These are phyloP conservation scores for Aureobasidium leucospermi DNA, from an alignment of 2,329 filamentous ascomycete species.

Conservation along the genomic window DNA sequence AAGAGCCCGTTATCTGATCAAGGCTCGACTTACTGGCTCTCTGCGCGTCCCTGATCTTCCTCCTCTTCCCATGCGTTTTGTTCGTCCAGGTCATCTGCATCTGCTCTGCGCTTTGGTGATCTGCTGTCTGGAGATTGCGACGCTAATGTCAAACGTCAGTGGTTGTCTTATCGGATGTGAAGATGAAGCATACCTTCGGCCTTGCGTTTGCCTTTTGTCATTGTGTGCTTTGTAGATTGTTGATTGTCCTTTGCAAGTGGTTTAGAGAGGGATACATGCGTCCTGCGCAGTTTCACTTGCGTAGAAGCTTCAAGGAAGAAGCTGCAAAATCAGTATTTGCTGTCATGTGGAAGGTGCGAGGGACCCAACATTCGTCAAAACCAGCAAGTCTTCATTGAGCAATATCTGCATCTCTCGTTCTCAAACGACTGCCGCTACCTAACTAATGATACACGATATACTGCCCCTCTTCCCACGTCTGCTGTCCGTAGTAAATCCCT, in stretches of 20 bases:
- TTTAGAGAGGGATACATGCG: too few species aligned
- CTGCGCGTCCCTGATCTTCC: slow-evolving; percentile 13
- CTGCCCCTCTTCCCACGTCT: background rate
- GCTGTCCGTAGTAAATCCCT: background rate
- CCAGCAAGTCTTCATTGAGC: background rate
- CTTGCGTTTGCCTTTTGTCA: slow-evolving; percentile 10
- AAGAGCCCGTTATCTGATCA: too few species aligned
- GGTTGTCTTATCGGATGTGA: too few species aligned
- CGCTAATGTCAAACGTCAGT: background rate
- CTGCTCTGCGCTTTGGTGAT: background rate
- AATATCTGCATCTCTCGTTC: background rate
- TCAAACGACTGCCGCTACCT: background rate
- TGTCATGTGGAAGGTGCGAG: background rate
- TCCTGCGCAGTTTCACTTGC: too few species aligned
- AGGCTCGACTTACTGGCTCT: slow-evolving; percentile 15
- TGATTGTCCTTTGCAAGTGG: too few species aligned
- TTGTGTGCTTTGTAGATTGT: background rate
- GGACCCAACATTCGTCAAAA: background rate
- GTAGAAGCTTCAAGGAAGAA: background rate
- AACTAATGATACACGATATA: background rate
- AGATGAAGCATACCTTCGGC: background rate
- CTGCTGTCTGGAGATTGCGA: background rate
- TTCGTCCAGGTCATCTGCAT: background rate
- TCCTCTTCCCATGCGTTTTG: background rate
- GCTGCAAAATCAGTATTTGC: background rate